Conservation (phyloP, 768 basidiomycete genomes). For the Russula olivacea region DNA sequence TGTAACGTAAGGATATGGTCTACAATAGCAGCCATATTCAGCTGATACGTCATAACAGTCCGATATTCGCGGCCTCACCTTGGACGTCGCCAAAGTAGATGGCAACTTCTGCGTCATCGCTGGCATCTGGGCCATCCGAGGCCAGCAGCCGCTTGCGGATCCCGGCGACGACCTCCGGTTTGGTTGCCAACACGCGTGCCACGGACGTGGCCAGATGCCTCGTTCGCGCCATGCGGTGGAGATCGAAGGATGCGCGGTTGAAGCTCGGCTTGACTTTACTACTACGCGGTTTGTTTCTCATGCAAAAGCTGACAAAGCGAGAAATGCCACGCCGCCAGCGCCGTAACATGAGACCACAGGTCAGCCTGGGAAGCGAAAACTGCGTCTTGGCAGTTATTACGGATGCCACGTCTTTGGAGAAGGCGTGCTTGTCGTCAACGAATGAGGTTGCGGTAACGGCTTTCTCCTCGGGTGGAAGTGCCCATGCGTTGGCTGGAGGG, state of each 20-base stretch:
- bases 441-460: neutral
- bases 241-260: slow-evolving; percentile 41
- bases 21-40: slow-evolving; percentile 30
- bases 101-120: slow-evolving; percentile 61
- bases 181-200: slow-evolving; percentile 66
- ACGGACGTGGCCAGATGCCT: slow-evolving; percentile 75
- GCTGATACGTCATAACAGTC: neutral
- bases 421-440: slow-evolving; percentile 9
- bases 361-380: slow-evolving; percentile 28
- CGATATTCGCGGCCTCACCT: slow-evolving; percentile 44
- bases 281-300: slow-evolving; percentile 1
- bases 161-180: slow-evolving; percentile 76
- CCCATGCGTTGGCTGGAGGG: neutral
- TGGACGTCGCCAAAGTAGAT: slow-evolving; percentile 91
- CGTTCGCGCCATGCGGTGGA: slow-evolving; percentile 74
- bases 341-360: slow-evolving; percentile 33
- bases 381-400: slow-evolving; percentile 15
- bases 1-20: slow-evolving; percentile 90
- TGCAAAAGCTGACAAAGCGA: neutral
- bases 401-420: slow-evolving; percentile 14
- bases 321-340: slow-evolving; percentile 34
- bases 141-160: slow-evolving; percentile 66
- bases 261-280: neutral
- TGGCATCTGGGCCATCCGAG: slow-evolving; percentile 33
- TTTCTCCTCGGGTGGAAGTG: neutral